Percentiles rank a stretch among this genome's conserved stretches.
phyloP scores from a whole-genome alignment of 2,329 filamentous ascomycete genomes.

The Epichloe sp. region DNA sequence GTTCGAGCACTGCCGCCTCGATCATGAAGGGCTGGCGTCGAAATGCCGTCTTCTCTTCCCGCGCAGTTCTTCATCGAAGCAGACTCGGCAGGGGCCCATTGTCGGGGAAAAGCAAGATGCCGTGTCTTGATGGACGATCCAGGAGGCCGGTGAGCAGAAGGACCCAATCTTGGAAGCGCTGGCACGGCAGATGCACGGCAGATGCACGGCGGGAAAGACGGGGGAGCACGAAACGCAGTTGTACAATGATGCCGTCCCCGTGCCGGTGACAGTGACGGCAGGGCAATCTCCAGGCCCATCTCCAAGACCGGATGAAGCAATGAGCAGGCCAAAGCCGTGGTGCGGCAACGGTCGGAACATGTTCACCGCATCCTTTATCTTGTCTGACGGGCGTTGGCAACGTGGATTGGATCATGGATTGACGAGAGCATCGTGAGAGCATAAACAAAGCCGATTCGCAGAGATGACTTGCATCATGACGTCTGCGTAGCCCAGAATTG shows the following conservation, averaged over 20 bases:
- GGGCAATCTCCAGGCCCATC: no score
- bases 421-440: no score
- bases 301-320: no score
- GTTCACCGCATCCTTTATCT: no score
- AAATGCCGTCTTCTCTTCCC: constrained; percentile 4
- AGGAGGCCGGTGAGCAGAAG: neutral
- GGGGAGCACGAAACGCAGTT: neutral
- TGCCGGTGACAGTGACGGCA: neutral
- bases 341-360: no score
- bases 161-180: neutral
- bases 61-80: neutral
- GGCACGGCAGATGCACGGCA: neutral
- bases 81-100: neutral
- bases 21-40: constrained; percentile 1
- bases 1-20: no score
- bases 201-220: neutral
- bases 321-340: no score
- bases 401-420: no score
- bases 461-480: constrained; percentile 5
- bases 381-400: no score
- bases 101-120: neutral
- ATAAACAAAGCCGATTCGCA: neutral
- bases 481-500: neutral
- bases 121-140: neutral
- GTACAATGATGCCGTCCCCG: no score